Evolutionary conservation across 371 early-diverging fungal species (phyloP), one percentile per base, ranked within the genome.

Genomic region (Rhizopus delemar): DNA sequence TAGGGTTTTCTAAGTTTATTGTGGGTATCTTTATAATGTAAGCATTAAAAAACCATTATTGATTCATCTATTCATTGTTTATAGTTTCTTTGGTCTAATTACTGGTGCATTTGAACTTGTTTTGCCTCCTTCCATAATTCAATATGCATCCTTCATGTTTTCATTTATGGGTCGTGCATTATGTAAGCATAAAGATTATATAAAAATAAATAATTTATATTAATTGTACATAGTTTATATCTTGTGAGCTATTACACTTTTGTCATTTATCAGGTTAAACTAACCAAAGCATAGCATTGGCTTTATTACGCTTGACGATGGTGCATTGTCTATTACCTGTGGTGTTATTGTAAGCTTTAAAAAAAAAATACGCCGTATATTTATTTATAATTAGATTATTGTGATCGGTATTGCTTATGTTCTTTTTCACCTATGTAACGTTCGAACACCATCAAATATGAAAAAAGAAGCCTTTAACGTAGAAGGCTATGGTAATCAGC

Each of bases 381-480:
- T 46, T 32, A 35, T 46, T 39, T 16, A 34, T 38, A 38, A 12
- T 9, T 34, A 67, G 67, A 34, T 67, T 34, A 36, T 48, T 36
- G 63, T 51, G 2, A 16, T 50, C 46, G 67, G 67, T 36, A 48
- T 67, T 35, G 63, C 45, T 33, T 67, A 48, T 53, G 46, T 67
- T 33, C 49, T 55, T 2, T 59, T 62, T 52, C 62, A 67, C n/a
- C 62, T 67, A 28, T 38, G 51, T 12, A 49, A 56, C 11, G 57
- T 68, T 5, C 60, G 63, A 22, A 33, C 63, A 29, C 68, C 68
- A 48, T 53, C 56, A 4, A 68, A 68, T 49, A 68, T 68, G 63
- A 45, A 51, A 49, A 62, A 59, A 41, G 28, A 45, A 31, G 63
- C 68, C 4, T 68, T 41, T 46, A 63, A 68, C 41, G 68, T 63